Conservation (phyloP, 1,284 basidiomycete species). For the Cryptococcus jaspeensis region DNA sequence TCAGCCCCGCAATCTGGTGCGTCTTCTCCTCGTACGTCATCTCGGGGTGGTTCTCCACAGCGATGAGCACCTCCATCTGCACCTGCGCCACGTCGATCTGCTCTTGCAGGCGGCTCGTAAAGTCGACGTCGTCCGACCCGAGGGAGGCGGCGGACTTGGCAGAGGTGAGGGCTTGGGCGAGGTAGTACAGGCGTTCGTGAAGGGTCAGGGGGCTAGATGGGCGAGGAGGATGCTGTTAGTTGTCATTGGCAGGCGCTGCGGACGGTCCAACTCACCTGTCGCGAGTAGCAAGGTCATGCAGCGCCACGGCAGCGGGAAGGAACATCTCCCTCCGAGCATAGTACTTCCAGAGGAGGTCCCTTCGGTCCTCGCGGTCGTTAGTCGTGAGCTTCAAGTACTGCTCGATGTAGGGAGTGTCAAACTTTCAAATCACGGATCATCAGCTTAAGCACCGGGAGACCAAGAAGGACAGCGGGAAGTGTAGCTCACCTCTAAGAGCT, state of each 20-base stretch:
- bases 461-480: neutral
- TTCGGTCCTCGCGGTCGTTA: conserved; percentile 59
- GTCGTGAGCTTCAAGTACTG: conserved; percentile 63
- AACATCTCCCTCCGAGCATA: conserved; percentile 89
- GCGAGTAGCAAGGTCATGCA: conserved; percentile 84
- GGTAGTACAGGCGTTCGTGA: conserved; percentile 75
- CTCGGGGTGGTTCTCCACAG: conserved; percentile 49
- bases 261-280: conserved; percentile 60
- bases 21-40: conserved; percentile 57
- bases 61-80: conserved; percentile 72
- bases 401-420: conserved; percentile 61
- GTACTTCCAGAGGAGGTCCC: conserved; percentile 93
- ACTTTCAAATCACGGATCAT: conserved; percentile 19
- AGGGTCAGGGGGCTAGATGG: conserved; percentile 61
- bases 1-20: conserved; percentile 61
- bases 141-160: conserved; percentile 85
- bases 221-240: neutral
- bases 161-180: conserved; percentile 90
- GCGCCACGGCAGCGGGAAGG: conserved; percentile 79
- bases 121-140: conserved; percentile 77
- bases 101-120: conserved; percentile 90
- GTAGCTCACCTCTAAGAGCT: conserved; percentile 80
- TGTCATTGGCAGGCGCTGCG: neutral
- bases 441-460: neutral
- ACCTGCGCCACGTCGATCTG: conserved; percentile 96